A percentile compares a stretch with the other conserved stretches of the same genome.
These are phyloP conservation scores for Patellifolia procumbens DNA, from an alignment of 179 eudicot genomes.

Conservation along the genomic window DNA sequence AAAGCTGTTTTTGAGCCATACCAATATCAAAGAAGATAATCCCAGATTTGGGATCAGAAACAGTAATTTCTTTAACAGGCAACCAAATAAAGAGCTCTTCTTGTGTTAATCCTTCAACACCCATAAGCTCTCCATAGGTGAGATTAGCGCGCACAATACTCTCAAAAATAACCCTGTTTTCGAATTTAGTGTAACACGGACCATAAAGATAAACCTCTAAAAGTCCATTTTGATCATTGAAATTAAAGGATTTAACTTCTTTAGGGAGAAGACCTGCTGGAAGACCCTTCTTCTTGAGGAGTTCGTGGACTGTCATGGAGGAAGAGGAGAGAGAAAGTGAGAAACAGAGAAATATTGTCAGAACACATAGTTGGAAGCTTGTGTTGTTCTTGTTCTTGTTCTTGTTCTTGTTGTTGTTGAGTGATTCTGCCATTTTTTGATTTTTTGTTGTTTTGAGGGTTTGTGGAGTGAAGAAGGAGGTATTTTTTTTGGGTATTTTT, in stretches of 20 bases:
- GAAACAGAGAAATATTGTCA: not conserved
- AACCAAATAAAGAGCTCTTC: slow-evolving; percentile 80
- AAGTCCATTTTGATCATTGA: slow-evolving; percentile 43
- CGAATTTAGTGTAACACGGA: slow-evolving; percentile 72
- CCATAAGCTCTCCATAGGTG: slow-evolving; percentile 59
- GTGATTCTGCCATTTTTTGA: slow-evolving; percentile 11
- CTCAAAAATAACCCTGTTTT: slow-evolving; percentile 69
- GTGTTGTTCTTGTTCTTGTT: no score
- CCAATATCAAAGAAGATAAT: slow-evolving; percentile 78
- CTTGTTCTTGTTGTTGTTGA: not conserved
- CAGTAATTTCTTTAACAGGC: slow-evolving; percentile 65
- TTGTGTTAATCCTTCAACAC: slow-evolving; percentile 67
- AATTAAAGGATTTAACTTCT: slow-evolving; percentile 57
- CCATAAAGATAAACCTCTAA: slow-evolving; percentile 55
- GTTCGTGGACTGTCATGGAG: slow-evolving; percentile 57
- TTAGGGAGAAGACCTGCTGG: slow-evolving; percentile 71
- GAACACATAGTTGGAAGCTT: not conserved
- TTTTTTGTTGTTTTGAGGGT: not conserved
- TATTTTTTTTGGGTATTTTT: slow-evolving; percentile 3
- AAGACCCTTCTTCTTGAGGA: slow-evolving; percentile 57
- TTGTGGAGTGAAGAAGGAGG: not conserved
- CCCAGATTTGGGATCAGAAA: slow-evolving; percentile 76
- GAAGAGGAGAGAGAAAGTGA: slow-evolving; percentile 23
- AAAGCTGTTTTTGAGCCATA: slow-evolving; percentile 73
- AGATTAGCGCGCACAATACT: slow-evolving; percentile 65